A percentile compares a stretch with the other conserved stretches of the same genome.
phyloP scores from a whole-genome alignment of 805 yeast genomes.

The Candida yuanshanica region DNA sequence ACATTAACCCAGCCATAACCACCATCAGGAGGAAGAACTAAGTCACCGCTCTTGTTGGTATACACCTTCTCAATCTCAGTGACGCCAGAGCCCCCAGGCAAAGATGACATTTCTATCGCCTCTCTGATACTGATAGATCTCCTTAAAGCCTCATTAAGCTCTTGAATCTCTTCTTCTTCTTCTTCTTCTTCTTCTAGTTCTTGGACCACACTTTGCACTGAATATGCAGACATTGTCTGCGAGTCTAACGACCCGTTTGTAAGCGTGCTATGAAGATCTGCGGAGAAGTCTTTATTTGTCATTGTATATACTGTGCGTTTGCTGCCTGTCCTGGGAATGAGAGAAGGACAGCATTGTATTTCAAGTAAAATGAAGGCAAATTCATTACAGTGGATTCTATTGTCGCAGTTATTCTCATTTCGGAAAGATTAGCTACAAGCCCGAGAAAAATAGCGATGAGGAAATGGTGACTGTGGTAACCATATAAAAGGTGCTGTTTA shows the following conservation, averaged over 20 bases:
- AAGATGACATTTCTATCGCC: conserved; percentile 7
- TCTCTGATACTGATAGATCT: conserved; percentile 15
- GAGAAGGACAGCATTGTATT: too few species aligned
- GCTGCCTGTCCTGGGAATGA: too few species aligned
- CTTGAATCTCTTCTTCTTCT: conserved; percentile 7
- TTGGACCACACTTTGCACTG: not conserved
- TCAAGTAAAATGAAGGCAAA: too few species aligned
- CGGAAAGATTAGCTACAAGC: not conserved
- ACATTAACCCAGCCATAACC: conserved; percentile 68
- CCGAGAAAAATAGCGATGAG: too few species aligned
- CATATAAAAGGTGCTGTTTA: conserved; percentile 2
- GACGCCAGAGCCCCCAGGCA: not conserved
- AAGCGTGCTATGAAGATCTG: not conserved
- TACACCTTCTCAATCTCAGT: conserved; percentile 25
- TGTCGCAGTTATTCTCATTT: too few species aligned
- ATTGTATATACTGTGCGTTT: too few species aligned
- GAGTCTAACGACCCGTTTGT: not conserved
- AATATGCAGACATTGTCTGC: not conserved
- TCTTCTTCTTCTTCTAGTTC: conserved; percentile 2
- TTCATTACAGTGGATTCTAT: too few species aligned
- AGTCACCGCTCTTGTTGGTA: conserved; percentile 28
- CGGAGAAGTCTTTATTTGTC: not conserved
- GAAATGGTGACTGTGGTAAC: too few species aligned
- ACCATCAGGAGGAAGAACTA: conserved; percentile 50
- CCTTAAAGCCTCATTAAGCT: conserved; percentile 9